These are phyloP conservation scores for Mycosarcoma maydis DNA, from an alignment of 1,284 basidiomycete genomes.

Conservation along the genomic window DNA sequence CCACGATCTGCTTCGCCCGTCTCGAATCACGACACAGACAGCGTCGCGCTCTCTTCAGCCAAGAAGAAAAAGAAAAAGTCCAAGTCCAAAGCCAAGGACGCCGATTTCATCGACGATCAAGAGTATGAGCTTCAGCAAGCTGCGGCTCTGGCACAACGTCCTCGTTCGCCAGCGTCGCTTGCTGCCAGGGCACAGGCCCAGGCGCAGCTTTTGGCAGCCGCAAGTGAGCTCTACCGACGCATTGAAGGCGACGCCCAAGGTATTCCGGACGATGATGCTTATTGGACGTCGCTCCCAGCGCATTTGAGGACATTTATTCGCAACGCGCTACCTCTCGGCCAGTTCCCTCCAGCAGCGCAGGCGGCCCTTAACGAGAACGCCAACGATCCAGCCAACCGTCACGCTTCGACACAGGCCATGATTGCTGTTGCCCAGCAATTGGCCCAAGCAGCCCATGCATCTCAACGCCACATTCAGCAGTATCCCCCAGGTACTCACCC, in stretches of 20 bases:
- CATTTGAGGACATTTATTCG: slow-evolving; percentile 73
- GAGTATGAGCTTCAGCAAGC: slow-evolving; percentile 42
- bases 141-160: slow-evolving; percentile 35
- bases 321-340: slow-evolving; percentile 70
- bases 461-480: slow-evolving; percentile 59
- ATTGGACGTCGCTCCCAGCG: slow-evolving; percentile 72
- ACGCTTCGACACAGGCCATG: slow-evolving; percentile 65
- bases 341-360: slow-evolving; percentile 54
- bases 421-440: slow-evolving; percentile 67
- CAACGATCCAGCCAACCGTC: slow-evolving; percentile 56
- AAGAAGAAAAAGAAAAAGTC: slow-evolving; percentile 64
- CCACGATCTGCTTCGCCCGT: slow-evolving; percentile 34
- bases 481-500: slow-evolving; percentile 53
- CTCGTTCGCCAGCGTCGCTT: slow-evolving; percentile 42
- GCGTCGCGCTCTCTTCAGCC: slow-evolving; percentile 26
- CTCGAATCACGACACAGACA: slow-evolving; percentile 37
- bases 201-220: slow-evolving; percentile 63
- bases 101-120: slow-evolving; percentile 42
- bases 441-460: slow-evolving; percentile 64
- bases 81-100: slow-evolving; percentile 53
- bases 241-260: slow-evolving; percentile 65
- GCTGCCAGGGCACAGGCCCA: slow-evolving; percentile 62
- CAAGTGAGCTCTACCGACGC: slow-evolving; percentile 65
- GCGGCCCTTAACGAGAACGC: slow-evolving; percentile 49
- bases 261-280: slow-evolving; percentile 71